Base-by-base conservation (phyloP, 176 grass and related monocot species). In the Juncus inflexus region DNA sequence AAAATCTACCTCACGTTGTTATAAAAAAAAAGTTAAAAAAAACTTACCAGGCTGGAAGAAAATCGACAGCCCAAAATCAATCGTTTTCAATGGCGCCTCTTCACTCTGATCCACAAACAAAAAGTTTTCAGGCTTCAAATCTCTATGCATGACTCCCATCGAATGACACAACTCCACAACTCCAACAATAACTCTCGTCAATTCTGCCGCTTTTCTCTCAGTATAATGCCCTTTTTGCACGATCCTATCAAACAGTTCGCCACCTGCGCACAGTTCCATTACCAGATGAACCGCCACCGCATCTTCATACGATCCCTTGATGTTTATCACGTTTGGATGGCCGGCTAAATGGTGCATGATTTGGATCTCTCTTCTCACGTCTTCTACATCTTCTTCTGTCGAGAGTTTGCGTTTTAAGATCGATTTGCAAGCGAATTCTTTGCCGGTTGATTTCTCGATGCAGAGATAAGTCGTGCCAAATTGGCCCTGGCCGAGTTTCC, bases 381-480 rank as follows among this genome's bases (percentile, higher is more conserved):
- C 81, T 69, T 84, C 81, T 9, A 84, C 81, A 49, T 84, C 81
- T 43, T 84, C 81, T 40, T 84, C 69, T 0, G 81, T 68, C 8
- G 61, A 37, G 15, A 84, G 75, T 72, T 84, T 84, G 60, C 75
- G 61, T 60, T 84, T 84, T 35, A 75, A 15, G 10, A 84, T 84
- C 49, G 81, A 84, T 72, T 84, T 84, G 69, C 81, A 84, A 12
- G 81, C 81, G 54, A 55, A 83, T 70, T 90, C 87, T 73, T 81
- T 91, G 1, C 91, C 81, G 0, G 70, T 78, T 60, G 43, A 43
- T 10, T 86, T 86, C 55, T 96, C 91, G 6, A 96, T 76, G 82
- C 91, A 96, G 4, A 96, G 81, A 74, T 91, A 88, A 19, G 91
- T 96, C 7, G 82, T 91, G 40, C 91, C 91, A 52, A 96, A 96